Base-by-base conservation (phyloP, 331 rosid species). In the Ulmus americana region DNA sequence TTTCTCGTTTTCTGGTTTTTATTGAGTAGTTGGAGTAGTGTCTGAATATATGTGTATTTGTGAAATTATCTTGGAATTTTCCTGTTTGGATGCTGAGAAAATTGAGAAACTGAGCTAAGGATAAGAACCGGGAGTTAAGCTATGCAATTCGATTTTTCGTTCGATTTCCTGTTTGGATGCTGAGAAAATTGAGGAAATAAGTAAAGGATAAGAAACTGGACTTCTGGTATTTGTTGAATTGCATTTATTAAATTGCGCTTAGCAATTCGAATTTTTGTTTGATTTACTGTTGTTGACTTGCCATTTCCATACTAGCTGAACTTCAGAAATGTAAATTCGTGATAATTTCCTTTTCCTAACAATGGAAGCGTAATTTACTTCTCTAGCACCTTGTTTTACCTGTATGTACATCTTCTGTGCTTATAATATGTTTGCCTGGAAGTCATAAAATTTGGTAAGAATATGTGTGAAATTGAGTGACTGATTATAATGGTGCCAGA, bases 61-160 rank as follows among this genome's bases (percentile, higher is more conserved):
- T 11, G 12, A 61, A 10, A 3, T 35, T 56, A 22, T 8, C 12
- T n/a, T 64, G 8, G 22, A 16, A 12, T 45, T 43, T 53, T 15
- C 1, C 60, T 69, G 73, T 45, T 74, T 74, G 74, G 76, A 38
- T 65, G 14, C 56, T 28, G 60, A 56, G 67, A 65, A n/a, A 64
- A 39, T 64, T 8, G 46, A 15, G 49, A 61, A 39, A 43, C 0
- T 2, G 52, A 8, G 14, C 8, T 16, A 45, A 61, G 4, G 9
- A 47, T 63, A 4, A 16, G 51, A 44, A 61, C 14, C 35, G 35
- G 35, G 35, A 46, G 51, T 9, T n/a, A 1, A 46, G n/a, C 51
- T 46, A 46, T 9, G 10, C 51, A 0, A 10, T 46, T 9, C 11
- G 45, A 59, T 63, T 5, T 7, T 48, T 46, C 3, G 15, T 43